Base-by-base conservation (phyloP, 768 basidiomycete genomes). In the Amanita polypyramis region DNA sequence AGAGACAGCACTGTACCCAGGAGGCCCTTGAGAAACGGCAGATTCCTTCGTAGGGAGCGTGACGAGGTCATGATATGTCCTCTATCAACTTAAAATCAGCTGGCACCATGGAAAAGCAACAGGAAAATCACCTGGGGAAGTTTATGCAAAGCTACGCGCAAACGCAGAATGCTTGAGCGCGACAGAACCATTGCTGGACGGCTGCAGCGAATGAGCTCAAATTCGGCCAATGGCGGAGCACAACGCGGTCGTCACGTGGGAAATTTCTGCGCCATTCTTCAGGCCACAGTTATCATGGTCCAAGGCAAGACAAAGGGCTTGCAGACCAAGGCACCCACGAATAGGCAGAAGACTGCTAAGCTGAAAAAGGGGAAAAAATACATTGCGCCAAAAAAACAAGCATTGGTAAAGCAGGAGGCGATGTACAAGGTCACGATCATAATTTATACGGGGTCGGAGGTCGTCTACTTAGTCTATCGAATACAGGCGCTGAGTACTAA, bases 281-380 rank as follows among this genome's bases (percentile, higher is more conserved):
- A 6, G 27, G 44, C 43, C 14, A 19, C 43, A 36, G 37, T 40
- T 21, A 37, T 29, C 48, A 50, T 93, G 90, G 86, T 79, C 8
- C 91, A 94, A 71, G 90, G 90, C 48, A 80, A 79, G 54, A 79
- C 80, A n/a, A 93, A 91, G 63, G 82, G 82, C n/a, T 68, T 87
- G 6, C 70, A 77, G 52, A 62, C 62, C 12, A 86, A 82, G 61
- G 60, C 70, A 2, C 62, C 77, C 5, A 75, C 72, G 17, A 63
- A 72, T 48, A 72, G 82, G 29, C 79, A 79, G 25, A 88, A 83
- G 60, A 77, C 82, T 2, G 79, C 80, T 1, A 76, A 76, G 27
- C 68, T 76, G 15, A 92, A 86, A 69, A 94, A 93, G 60, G 92
- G 92, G 6, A 76, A 75, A 55, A 75, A 83, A 37, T 68, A 77